phyloP scores from a whole-genome alignment of 176 grass and related monocot genomes.

The Puccinellia tenuiflora region DNA sequence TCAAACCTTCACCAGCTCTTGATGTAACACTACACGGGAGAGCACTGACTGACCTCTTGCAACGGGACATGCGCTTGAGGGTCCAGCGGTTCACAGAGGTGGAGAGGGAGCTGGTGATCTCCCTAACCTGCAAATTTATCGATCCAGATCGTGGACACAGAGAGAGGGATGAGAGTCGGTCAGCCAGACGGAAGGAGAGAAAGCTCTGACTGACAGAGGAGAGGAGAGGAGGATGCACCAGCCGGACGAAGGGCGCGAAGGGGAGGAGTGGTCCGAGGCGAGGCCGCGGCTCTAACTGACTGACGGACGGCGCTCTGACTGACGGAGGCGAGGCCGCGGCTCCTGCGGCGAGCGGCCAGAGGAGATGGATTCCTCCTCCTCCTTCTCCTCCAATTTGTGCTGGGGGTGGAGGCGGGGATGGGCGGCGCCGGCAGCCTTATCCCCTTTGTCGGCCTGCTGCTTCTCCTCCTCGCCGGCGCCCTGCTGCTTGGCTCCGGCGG shows the following conservation, averaged over 20 bases:
- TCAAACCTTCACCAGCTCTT: background rate
- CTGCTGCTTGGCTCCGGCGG: too few species aligned
- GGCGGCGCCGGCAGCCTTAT: too few species aligned
- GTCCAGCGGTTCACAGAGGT: slow-evolving; percentile 16
- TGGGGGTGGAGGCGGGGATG: too few species aligned
- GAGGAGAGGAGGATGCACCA: slow-evolving; percentile 13
- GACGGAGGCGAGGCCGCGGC: too few species aligned
- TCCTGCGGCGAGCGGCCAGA: too few species aligned
- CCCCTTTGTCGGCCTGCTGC: too few species aligned
- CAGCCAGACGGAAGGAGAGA: background rate
- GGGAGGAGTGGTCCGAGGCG: too few species aligned
- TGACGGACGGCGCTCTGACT: too few species aligned
- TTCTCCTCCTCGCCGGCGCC: too few species aligned
- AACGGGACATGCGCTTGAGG: slow-evolving; percentile 4
- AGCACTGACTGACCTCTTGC: slow-evolving; percentile 28
- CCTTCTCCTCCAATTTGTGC: too few species aligned
- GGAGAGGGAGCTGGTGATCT: slow-evolving; percentile 21
- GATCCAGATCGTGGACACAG: background rate
- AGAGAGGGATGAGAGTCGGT: background rate
- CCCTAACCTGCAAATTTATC: slow-evolving; percentile 53
- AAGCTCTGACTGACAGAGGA: background rate
- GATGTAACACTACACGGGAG: background rate
- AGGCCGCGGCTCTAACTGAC: too few species aligned
- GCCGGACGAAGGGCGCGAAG: slow-evolving; percentile 44
- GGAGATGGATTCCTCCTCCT: too few species aligned